Base-by-base conservation (phyloP, 768 basidiomycete genomes). In the Termitomyces sp. region DNA sequence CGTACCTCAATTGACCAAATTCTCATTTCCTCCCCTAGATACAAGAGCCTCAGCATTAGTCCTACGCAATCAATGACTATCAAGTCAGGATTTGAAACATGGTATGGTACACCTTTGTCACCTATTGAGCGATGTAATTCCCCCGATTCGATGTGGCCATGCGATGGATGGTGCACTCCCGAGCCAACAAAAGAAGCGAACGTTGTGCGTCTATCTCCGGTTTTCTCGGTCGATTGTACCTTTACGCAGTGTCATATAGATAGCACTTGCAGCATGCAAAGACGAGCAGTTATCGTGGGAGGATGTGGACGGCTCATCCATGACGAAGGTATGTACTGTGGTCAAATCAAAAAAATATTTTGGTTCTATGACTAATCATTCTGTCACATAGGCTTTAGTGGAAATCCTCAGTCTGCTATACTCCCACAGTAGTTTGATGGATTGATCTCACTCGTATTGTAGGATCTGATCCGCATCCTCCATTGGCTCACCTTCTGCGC, bases 241-340 rank as follows among this genome's bases (percentile, higher is more conserved):
- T 7, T 41, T 9, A 41, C 40, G 33, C 10, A 30, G 1, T 37
- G 11, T 47, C 23, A 4, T 9, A 12, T 37, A 76, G 74, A 71
- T 75, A 21, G 70, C 72, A 9, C 46, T 77, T 37, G 68, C 72
- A 0, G 71, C 75, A 0, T 69, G 72, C 10, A 71, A 71, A 51
- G 75, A 77, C 54, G 64, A 66, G 21, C 74, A 77, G 56, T 50
- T 65, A 30, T 66, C 74, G 14, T 75, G 74, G 74, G 72, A 75
- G 35, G 70, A 68, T 50, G 53, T 46, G 0, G 62, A 70, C 47
- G 75, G 75, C 1, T 58, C 61, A 0, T 74, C 74, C 0, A 74
- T 77, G 74, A 74, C 75, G 0, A 64, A 69, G 61, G 70, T 71
- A 56, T 37, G 43, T 15, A 15, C 3, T 10, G 23, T 26, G 10